Evolutionary conservation across 2,329 filamentous ascomycete species (phyloP).

Genomic region (Curvularia verruculosa): DNA sequence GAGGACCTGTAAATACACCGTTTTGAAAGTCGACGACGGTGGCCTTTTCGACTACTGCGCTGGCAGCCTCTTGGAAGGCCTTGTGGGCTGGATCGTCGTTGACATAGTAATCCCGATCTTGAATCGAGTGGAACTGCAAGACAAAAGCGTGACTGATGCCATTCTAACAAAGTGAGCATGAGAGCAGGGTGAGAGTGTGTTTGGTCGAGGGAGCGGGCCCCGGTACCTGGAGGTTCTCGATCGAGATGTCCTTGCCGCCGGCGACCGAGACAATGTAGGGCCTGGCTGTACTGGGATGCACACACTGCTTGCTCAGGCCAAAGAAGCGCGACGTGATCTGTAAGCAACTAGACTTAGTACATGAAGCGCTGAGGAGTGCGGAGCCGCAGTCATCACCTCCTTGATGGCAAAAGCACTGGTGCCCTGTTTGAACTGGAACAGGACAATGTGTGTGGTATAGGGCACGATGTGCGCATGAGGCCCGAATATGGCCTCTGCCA

Average conservation of each 20-base stretch:
- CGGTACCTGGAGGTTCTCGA: constrained; percentile 41
- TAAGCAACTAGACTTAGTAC: constrained; percentile 14
- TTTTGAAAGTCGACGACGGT: constrained; percentile 52
- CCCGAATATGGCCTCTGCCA: constrained; percentile 23
- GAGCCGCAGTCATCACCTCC: constrained; percentile 26
- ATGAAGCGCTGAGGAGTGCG: neutral
- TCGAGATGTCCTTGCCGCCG: constrained; percentile 44
- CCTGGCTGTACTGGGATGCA: constrained; percentile 32
- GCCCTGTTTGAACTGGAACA: constrained; percentile 44
- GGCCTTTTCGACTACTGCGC: constrained; percentile 46
- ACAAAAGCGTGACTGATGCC: constrained; percentile 55
- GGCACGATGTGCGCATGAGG: constrained; percentile 25
- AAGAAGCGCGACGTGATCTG: constrained; percentile 42
- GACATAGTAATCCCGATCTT: constrained; percentile 54
- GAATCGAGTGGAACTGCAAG: constrained; percentile 48
- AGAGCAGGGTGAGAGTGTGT: constrained; percentile 51
- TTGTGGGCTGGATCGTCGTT: constrained; percentile 50
- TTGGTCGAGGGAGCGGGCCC: neutral
- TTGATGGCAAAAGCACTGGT: constrained; percentile 35
- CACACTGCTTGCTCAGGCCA: constrained; percentile 38
- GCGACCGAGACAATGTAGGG: constrained; percentile 41
- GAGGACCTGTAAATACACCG: constrained; percentile 34
- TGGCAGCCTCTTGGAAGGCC: constrained; percentile 46
- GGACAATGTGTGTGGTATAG: constrained; percentile 39
- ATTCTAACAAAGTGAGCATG: constrained; percentile 54